These are phyloP conservation scores for Aspergillus coremiiformis DNA, from an alignment of 495 filamentous ascomycete genomes.

Conservation along the genomic window DNA sequence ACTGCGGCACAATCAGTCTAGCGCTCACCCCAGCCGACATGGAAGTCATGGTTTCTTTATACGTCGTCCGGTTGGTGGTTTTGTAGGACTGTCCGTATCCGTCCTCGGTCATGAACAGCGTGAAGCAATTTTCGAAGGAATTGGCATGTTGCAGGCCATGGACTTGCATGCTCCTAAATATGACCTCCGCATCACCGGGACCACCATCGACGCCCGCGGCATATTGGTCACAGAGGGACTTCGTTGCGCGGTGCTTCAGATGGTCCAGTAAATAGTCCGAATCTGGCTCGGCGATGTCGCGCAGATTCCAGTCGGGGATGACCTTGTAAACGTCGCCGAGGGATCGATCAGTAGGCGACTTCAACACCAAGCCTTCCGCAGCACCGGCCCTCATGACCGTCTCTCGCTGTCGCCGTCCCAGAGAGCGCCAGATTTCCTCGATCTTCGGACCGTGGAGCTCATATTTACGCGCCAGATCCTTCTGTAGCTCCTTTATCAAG, in stretches of 20 bases:
- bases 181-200: background rate
- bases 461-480: background rate
- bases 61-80: background rate
- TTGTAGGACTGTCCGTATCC: conserved; percentile 13
- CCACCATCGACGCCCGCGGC: background rate
- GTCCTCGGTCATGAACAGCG: conserved; percentile 17
- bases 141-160: conserved; percentile 13
- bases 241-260: conserved; percentile 23
- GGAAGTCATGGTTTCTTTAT: conserved; percentile 8
- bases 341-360: background rate
- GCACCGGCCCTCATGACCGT: background rate
- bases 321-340: conserved; percentile 21
- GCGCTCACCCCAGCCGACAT: conserved; percentile 9
- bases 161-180: background rate
- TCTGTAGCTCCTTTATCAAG: background rate
- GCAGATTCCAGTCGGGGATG: conserved; percentile 33
- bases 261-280: conserved; percentile 26
- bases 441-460: background rate
- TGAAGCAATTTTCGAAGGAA: background rate
- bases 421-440: background rate
- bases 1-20: conserved; percentile 18
- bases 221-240: background rate
- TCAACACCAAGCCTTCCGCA: background rate
- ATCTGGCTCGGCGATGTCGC: conserved; percentile 21
- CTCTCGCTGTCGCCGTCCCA: background rate